Base-by-base conservation (phyloP, 73 alveolate species). In the Paramecium pentaurelia region DNA sequence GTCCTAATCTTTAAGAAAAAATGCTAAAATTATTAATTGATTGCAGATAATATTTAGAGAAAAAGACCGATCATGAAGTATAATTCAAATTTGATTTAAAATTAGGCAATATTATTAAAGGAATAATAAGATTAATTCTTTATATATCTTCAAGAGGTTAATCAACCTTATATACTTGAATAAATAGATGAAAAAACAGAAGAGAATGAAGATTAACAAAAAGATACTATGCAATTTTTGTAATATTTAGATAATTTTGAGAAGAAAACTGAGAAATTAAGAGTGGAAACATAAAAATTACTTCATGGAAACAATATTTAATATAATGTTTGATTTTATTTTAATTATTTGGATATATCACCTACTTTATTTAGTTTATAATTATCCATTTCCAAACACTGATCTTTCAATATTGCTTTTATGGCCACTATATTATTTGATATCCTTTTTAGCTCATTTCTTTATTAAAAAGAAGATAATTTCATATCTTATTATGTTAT, bases 171-270 rank as follows among this genome's bases (percentile, higher is more conserved):
- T 22, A 40, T 73, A 4, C 47, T 73, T 20, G 87, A 73, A 40
- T 38, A 73, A 22, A 73, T 73, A 16, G 87, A 73, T 37, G 87
- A 73, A 42, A 73, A 73, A 73, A 40, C 60, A 73, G 87, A 73
- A 40, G 87, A 73, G 40, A 73, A 14, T 73, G 87, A 73, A 36
- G 87, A 73, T 8, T 10, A 73, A 73, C 40, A 73, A n/a, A 64
- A 34, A 9, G 84, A 64, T 20, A 64, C 84, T 0, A 34, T 64
- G 84, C 47, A 73, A 38, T 73, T 73, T 38, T 40, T 73, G 10
- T 14, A 73, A 38, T 73, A 73, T 38, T 38, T 73, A 32, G 87
- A 73, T 22, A 73, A 40, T 40, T 73, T 73, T 38, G 87, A 73
- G 10, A 73, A 44, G 60, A 73, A 73, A 37, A 73, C 87, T 16